Percentiles rank a stretch among this genome's conserved stretches.
Evolutionary conservation across 2,329 filamentous ascomycete species (phyloP).

Genomic region (Stagonosporopsis tanaceti): DNA sequence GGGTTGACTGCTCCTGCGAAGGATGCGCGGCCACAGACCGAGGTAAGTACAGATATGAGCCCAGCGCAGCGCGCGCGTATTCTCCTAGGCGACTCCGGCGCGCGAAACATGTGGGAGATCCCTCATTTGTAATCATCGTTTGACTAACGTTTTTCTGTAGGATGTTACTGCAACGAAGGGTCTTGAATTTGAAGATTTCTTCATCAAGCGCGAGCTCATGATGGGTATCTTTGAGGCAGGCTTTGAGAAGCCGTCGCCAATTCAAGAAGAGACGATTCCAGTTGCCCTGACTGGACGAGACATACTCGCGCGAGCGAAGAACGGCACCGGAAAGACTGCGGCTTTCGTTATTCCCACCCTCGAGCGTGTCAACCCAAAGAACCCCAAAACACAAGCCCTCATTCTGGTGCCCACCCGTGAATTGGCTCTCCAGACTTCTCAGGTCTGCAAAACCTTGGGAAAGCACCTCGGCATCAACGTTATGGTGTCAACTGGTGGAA

Average conservation of each 20-base stretch:
- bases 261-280: conserved; percentile 98
- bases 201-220: conserved; percentile 90
- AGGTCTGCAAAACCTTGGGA: conserved; percentile 97
- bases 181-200: conserved; percentile 96
- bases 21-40: conserved; percentile 81
- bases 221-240: conserved; percentile 99
- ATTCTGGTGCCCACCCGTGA: conserved; percentile 97
- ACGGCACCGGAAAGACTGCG: conserved; percentile 97
- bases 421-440: conserved; percentile 95
- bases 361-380: conserved; percentile 95
- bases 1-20: conserved; percentile 74
- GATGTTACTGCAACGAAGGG: conserved; percentile 99
- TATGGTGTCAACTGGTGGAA: conserved; percentile 99
- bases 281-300: conserved; percentile 95
- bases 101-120: neutral
- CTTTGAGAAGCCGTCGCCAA: conserved; percentile 97
- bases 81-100: neutral
- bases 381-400: conserved; percentile 93
- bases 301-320: conserved; percentile 95
- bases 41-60: conserved; percentile 60
- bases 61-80: neutral
- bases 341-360: conserved; percentile 96
- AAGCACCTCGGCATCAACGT: conserved; percentile 98
- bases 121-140: neutral
- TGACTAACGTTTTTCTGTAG: conserved; percentile 55